Evolutionary conservation across 495 filamentous ascomycete species (phyloP), one percentile per base, ranked within the genome.

Genomic region (Poronia punctata): DNA sequence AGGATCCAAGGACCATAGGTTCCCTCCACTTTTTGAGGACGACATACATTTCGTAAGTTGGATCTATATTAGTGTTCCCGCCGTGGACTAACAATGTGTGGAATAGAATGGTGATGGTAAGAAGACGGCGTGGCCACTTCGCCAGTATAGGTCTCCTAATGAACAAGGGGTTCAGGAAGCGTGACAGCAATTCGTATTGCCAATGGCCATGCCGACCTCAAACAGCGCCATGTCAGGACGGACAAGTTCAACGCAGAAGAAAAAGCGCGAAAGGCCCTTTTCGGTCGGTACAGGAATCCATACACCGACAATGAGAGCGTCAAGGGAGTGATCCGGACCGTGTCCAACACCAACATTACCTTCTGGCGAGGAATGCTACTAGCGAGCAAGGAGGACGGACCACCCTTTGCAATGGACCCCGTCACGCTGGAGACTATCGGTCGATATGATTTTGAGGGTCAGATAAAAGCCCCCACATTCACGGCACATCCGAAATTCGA

Each of bases 401-500:
- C 66, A 14, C 73, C 74, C 3, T 78, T 68, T 45, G 70, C 72
- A 0, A 62, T 79, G 67, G 69, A 79, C 38, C 74, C 75, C 1
- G 51, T 57, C 3, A 76, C 72, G 2, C 55, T 79, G 2, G 73
- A 76, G 47, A 79, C 75, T 1, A 64, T 66, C 31, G 72, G 73
- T 0, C 46, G 63, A 3, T 70, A 74, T 46, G 65, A 72, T 38
- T 81, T 79, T 31, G 75, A 76, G 35, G 76, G 76, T 2, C 76
- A 79, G 55, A 56, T 79, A 9, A 46, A 51, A 0, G 60, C 57
- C 9, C 60, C 69, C 5, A 78, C 73, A 0, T 79, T 81, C 43
- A 76, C 75, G 0, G 77, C 77, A 1, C 77, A 81, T 45, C 77
- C 77, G 1, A 81, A 81, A 49, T 60, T 77, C 34, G 76, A 79